Evolutionary conservation across 148 eudicot species (phyloP).

Genomic region (Vaccinium darrowii): DNA sequence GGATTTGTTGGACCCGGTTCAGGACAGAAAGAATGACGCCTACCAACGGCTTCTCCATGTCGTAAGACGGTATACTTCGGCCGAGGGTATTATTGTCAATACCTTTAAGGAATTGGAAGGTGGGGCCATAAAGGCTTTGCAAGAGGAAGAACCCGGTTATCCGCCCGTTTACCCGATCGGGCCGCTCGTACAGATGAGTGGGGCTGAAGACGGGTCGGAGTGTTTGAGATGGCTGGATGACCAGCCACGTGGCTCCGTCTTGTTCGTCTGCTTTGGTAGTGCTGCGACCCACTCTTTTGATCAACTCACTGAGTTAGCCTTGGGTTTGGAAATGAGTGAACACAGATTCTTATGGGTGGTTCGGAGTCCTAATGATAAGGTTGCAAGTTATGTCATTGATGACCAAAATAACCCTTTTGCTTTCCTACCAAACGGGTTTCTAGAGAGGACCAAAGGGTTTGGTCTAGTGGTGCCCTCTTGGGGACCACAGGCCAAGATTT

Average conservation of each 20-base stretch:
- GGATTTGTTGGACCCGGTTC: slow-evolving; percentile 44
- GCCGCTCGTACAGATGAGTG: slow-evolving; percentile 28
- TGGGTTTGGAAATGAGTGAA: slow-evolving; percentile 50
- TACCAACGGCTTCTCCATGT: slow-evolving; percentile 38
- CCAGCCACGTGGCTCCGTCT: slow-evolving; percentile 42
- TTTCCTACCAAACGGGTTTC: slow-evolving; percentile 38
- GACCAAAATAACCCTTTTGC: slow-evolving; percentile 18
- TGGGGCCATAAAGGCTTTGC: slow-evolving; percentile 32
- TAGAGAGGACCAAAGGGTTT: slow-evolving; percentile 25
- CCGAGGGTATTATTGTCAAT: slow-evolving; percentile 47
- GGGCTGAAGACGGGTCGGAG: background rate
- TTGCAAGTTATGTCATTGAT: slow-evolving; percentile 3
- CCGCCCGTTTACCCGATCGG: slow-evolving; percentile 46
- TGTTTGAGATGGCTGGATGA: slow-evolving; percentile 46
- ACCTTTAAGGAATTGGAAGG: slow-evolving; percentile 41
- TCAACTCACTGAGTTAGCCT: slow-evolving; percentile 43
- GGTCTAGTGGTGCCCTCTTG: slow-evolving; percentile 39
- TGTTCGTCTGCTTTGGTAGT: slow-evolving; percentile 50
- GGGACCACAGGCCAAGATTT: slow-evolving; percentile 40
- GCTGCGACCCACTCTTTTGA: slow-evolving; percentile 40
- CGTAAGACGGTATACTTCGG: slow-evolving; percentile 26
- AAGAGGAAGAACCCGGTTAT: slow-evolving; percentile 20
- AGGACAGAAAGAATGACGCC: slow-evolving; percentile 37
- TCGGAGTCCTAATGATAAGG: slow-evolving; percentile 33
- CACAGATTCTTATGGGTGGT: slow-evolving; percentile 53